phyloP scores from a whole-genome alignment of 2,329 filamentous ascomycete genomes.

The Eurotiales sp. region DNA sequence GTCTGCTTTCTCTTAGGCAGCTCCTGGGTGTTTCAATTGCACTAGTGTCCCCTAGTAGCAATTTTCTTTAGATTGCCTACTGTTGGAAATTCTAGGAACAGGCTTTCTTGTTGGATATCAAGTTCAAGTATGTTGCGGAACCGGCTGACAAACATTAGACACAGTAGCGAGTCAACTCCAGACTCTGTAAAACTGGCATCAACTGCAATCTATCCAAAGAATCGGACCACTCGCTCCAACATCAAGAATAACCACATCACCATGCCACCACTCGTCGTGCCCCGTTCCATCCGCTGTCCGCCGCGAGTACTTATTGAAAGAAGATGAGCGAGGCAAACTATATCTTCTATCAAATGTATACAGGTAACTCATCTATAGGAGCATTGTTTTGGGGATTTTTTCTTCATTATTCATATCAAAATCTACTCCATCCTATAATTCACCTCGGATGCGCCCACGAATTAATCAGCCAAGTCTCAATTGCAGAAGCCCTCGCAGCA shows the following conservation, averaged over 20 bases:
- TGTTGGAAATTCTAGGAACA: not conserved
- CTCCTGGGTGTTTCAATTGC: no score
- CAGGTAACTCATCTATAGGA: constrained; percentile 51
- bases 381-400: no score
- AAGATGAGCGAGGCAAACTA: constrained; percentile 62
- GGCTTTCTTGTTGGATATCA: not conserved
- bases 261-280: constrained; percentile 15
- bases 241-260: constrained; percentile 21
- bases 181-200: constrained; percentile 9
- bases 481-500: constrained; percentile 79
- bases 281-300: constrained; percentile 56
- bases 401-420: constrained; percentile 32
- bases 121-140: constrained; percentile 7
- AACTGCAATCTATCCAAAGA: not conserved
- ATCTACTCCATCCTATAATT: constrained; percentile 74
- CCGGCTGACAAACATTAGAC: constrained; percentile 6
- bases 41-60: not conserved
- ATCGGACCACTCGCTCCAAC: constrained; percentile 16
- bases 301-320: constrained; percentile 63
- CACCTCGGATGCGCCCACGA: constrained; percentile 82
- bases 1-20: no score
- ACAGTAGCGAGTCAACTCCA: constrained; percentile 17
- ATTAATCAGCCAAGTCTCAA: constrained; percentile 70
- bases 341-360: constrained; percentile 66
- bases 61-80: not conserved